A percentile compares a stretch with the other conserved stretches of the same genome.
Evolutionary conservation across 78 protist species (phyloP).

Genomic region (Guillardia theta): DNA sequence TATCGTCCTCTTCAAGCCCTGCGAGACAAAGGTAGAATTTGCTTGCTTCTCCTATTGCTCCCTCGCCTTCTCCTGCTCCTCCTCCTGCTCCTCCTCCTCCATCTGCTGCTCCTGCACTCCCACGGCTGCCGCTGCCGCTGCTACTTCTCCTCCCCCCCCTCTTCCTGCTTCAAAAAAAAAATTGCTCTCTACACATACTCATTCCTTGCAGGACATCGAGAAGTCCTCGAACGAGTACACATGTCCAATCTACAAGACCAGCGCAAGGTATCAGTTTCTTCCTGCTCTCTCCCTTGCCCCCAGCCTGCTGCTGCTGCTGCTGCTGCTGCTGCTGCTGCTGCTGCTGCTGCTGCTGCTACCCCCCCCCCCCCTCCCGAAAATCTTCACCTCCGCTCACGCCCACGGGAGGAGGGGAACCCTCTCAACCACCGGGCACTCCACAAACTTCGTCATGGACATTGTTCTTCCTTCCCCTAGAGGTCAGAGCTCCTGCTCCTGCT

Average conservation of each 20-base stretch:
- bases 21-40: neutral
- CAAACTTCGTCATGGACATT: slow-evolving; percentile 12
- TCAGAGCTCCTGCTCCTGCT: too few relatives aligned
- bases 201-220: neutral
- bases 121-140: neutral
- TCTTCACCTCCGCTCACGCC: too few relatives aligned
- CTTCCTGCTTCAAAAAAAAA: neutral
- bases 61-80: neutral
- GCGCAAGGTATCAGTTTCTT: neutral
- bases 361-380: too few relatives aligned
- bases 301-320: too few relatives aligned
- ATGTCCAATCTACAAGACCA: slow-evolving; percentile 83
- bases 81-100: neutral
- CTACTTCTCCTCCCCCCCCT: neutral
- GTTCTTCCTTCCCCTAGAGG: neutral
- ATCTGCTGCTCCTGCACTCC: neutral
- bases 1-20: slow-evolving; percentile 55
- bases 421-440: slow-evolving; percentile 80
- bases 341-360: too few relatives aligned
- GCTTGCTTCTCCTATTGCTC: neutral
- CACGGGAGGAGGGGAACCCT: slow-evolving; percentile 73
- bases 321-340: too few relatives aligned
- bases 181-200: neutral
- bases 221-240: slow-evolving; percentile 9
- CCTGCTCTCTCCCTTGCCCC: too few relatives aligned